These are phyloP conservation scores for Thuidium tamariscinum DNA, from an alignment of 225 moss, liverwort and hornwort genomes.

Conservation along the genomic window DNA sequence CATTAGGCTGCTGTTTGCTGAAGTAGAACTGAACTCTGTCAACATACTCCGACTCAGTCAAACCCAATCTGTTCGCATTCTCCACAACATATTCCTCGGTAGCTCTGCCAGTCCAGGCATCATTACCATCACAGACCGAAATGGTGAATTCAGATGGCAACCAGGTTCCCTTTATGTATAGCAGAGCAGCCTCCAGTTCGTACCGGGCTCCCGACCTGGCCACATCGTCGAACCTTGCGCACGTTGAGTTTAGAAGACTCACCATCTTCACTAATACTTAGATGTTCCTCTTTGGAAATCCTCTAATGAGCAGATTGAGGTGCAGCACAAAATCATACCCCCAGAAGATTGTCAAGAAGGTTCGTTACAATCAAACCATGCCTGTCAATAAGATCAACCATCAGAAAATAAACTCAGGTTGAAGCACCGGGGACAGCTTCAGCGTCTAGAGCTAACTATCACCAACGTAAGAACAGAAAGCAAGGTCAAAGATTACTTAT, in stretches of 20 bases:
- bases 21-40: conserved; percentile 29
- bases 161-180: conserved; percentile 40
- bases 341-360: conserved; percentile 61
- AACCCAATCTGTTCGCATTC: conserved; percentile 2
- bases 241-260: conserved; percentile 23
- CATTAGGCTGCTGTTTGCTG: conserved; percentile 24
- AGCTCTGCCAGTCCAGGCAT: conserved; percentile 34
- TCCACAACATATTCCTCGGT: conserved; percentile 7
- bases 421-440: not conserved
- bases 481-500: conserved; percentile 6
- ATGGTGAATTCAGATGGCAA: conserved; percentile 29
- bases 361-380: conserved; percentile 68
- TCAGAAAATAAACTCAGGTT: not conserved
- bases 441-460: not conserved
- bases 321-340: conserved; percentile 47
- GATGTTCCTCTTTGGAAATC: not conserved
- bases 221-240: conserved; percentile 34
- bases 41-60: conserved; percentile 34
- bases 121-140: conserved; percentile 24
- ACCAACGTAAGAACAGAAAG: not conserved
- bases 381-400: conserved; percentile 27
- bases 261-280: conserved; percentile 13
- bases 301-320: not conserved
- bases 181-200: not conserved
- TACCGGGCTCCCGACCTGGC: not conserved